Conservation (phyloP, 2,329 filamentous ascomycete genomes). For the Pyricularia grisea region DNA sequence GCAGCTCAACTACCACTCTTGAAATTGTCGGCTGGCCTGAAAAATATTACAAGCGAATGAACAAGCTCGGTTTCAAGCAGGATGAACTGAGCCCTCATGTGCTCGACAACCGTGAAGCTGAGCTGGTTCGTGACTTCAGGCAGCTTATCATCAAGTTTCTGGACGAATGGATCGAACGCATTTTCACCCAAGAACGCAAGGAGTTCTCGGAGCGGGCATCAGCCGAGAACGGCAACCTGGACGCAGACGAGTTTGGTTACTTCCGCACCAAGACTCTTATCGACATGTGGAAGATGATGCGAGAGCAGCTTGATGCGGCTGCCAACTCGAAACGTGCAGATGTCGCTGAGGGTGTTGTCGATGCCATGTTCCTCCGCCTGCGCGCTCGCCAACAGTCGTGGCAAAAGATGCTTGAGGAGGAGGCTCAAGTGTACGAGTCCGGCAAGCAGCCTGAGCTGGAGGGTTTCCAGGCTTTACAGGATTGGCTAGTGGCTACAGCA, state of each 20-base stretch:
- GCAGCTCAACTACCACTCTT: slow-evolving; percentile 80
- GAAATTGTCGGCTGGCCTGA: slow-evolving; percentile 92
- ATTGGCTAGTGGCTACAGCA: slow-evolving; percentile 93
- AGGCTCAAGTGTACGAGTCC: slow-evolving; percentile 64
- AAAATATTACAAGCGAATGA: slow-evolving; percentile 95
- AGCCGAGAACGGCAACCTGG: slow-evolving; percentile 54
- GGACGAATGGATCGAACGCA: slow-evolving; percentile 95
- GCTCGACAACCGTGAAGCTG: slow-evolving; percentile 80
- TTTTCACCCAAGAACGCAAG: slow-evolving; percentile 71
- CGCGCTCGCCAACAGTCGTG: slow-evolving; percentile 75
- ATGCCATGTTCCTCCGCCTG: slow-evolving; percentile 87
- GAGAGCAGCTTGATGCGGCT: slow-evolving; percentile 82
- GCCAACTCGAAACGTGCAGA: slow-evolving; percentile 78
- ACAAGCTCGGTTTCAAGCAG: slow-evolving; percentile 70
- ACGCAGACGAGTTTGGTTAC: slow-evolving; percentile 80
- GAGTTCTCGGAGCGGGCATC: slow-evolving; percentile 66
- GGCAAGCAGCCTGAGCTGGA: slow-evolving; percentile 46
- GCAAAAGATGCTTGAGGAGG: slow-evolving; percentile 82
- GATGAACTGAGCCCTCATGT: slow-evolving; percentile 76
- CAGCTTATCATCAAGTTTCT: slow-evolving; percentile 91
- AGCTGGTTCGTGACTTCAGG: slow-evolving; percentile 88
- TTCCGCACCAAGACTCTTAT: slow-evolving; percentile 87
- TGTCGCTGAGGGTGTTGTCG: slow-evolving; percentile 89
- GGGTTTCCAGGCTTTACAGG: slow-evolving; percentile 71
- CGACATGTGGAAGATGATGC: slow-evolving; percentile 95